Base-by-base conservation (phyloP, 305 asterid species). In the Fraxinus floribunda region DNA sequence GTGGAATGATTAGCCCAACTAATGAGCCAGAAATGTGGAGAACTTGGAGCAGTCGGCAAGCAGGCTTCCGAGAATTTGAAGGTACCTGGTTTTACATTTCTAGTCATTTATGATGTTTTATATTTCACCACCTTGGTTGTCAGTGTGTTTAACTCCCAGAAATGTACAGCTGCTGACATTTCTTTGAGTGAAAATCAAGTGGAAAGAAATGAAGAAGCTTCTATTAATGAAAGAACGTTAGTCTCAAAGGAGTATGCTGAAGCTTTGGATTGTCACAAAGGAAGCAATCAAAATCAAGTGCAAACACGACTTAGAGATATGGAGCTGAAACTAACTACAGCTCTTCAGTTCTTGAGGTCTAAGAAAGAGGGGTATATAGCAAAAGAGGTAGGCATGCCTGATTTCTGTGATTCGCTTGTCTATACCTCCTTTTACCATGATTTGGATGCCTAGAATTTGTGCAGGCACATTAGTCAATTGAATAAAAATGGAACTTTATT, bases 81-180 rank as follows among this genome's bases (percentile, higher is more conserved):
- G 98, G 98, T 91, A 52, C 84, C 73, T 46, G 29, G 44, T 30
- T 18, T 73, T 57, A 32, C 15, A 29, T n/a, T 72, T 35, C 66
- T 76, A 26, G 55, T 70, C 76, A 30, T 68, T 83, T 9, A 32
- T 30, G 46, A 68, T 16, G 80, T 75, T 75, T 57, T 84, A 77
- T 57, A 83, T 82, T 80, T 72, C 60, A 81, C 13, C 73, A 11
- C 79, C 76, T 81, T 49, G 32, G 8, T 55, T 74, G 22, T 75
- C 80, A 62, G 78, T 76, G 84, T 79, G 82, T 78, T 85, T 41
- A 73, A 77, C 75, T 68, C 73, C 46, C 41, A 80, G 76, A 74
- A 77, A 86, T 83, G 30, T 86, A 88, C 94, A 95, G 99, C 96
- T 88, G 98, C 92, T 55, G 99, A 95, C 88, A 89, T 95, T 83